Evolutionary conservation across 2,329 filamentous ascomycete genomes (phyloP).

Genomic region (Trichoderma guizhouense): DNA sequence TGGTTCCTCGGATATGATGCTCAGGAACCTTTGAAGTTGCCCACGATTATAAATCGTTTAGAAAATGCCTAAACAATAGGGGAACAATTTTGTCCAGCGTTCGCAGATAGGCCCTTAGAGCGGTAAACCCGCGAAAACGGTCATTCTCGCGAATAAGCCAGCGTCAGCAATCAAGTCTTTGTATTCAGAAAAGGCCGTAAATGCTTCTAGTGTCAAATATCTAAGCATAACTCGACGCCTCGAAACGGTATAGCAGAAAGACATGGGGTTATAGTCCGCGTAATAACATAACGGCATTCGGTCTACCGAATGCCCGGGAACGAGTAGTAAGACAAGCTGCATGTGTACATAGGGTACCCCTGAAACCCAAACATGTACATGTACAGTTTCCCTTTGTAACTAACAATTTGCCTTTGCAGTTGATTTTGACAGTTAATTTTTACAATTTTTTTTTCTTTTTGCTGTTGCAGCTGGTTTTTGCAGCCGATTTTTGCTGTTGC

Average conservation of each 20-base stretch:
- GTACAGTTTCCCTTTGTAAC: too few relatives aligned
- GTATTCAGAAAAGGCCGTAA: not conserved
- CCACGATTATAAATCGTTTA: not conserved
- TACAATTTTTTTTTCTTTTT: too few relatives aligned
- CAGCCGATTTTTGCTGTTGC: too few relatives aligned
- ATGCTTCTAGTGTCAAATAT: not conserved
- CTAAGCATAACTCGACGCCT: not conserved
- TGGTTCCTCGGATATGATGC: not conserved
- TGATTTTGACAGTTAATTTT: too few relatives aligned
- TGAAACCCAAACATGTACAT: too few relatives aligned
- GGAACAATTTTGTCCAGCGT: not conserved
- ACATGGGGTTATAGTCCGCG: not conserved
- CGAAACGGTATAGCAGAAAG: not conserved
- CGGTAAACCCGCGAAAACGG: not conserved
- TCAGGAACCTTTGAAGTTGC: not conserved
- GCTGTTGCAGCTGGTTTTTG: too few relatives aligned
- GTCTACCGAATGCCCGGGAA: too few relatives aligned
- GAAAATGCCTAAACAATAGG: accelerated
- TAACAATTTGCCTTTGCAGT: too few relatives aligned
- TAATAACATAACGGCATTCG: not conserved
- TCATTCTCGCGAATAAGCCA: not conserved
- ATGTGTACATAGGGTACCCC: too few relatives aligned
- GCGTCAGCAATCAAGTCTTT: not conserved
- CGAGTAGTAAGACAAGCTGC: too few relatives aligned
- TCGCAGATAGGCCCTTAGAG: not conserved